A percentile compares a stretch with the other conserved stretches of the same genome.
Evolutionary conservation across 2,329 filamentous ascomycete species (phyloP).

Genomic region (Pseudogymnoascus sp.): DNA sequence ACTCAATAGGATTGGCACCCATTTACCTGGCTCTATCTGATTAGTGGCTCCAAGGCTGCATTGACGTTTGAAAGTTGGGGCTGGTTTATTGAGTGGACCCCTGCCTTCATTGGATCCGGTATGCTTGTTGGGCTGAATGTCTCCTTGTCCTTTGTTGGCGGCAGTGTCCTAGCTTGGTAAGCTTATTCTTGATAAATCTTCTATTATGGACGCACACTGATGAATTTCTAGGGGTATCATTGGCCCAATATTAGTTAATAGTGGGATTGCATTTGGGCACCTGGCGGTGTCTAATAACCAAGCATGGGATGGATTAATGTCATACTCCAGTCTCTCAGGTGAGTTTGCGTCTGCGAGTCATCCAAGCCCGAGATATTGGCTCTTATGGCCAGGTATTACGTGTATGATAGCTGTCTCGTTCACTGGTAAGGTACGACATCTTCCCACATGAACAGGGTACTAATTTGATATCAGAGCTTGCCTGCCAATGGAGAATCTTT

Average conservation of each 20-base stretch:
- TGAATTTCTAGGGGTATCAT: constrained; percentile 3
- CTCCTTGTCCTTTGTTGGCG: constrained; percentile 4
- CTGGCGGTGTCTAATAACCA: not conserved
- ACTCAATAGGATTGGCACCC: not conserved
- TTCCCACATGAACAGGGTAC: not conserved
- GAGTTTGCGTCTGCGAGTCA: constrained; percentile 1
- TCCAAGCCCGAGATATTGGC: not conserved
- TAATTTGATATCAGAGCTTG: not conserved
- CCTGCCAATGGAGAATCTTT: constrained; percentile 6
- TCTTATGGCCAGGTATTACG: not conserved
- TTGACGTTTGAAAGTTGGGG: constrained; percentile 33
- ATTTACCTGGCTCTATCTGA: constrained; percentile 24
- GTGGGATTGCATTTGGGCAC: constrained; percentile 3
- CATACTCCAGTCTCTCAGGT: not conserved
- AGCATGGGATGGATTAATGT: constrained; percentile 3
- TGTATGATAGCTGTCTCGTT: constrained; percentile 3
- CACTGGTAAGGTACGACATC: not conserved
- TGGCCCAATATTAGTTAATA: not conserved
- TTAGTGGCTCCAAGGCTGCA: constrained; percentile 20
- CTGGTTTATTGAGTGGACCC: constrained; percentile 33
- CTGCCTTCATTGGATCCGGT: constrained; percentile 9
- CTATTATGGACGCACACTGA: not conserved
- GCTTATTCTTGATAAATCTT: not conserved
- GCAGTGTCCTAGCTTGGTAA: constrained; percentile 6
- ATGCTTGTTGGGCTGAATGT: constrained; percentile 10